phyloP scores from a whole-genome alignment of 805 yeast genomes.

The Sporopachydermia lactativora region DNA sequence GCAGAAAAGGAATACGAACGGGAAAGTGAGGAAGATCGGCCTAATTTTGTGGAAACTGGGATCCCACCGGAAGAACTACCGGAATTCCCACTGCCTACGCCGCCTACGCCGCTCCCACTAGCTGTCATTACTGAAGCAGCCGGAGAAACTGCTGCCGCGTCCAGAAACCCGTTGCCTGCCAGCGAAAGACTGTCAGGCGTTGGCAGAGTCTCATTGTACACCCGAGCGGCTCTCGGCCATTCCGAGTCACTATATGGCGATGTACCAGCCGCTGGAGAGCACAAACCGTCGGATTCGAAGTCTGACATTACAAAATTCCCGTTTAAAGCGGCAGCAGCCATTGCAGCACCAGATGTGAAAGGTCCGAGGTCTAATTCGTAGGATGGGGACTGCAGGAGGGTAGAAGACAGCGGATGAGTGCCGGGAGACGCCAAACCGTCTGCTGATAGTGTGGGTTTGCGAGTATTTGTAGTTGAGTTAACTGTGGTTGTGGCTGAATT shows the following conservation, averaged over 20 bases:
- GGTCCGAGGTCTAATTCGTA: constrained; percentile 41
- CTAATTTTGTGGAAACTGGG: not conserved
- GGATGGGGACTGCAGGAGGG: constrained; percentile 42
- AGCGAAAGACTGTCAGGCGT: not conserved
- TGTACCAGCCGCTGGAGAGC: constrained; percentile 4
- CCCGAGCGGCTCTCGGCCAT: constrained; percentile 1
- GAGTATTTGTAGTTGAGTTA: too few species aligned
- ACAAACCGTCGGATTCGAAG: constrained; percentile 12
- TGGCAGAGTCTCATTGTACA: not conserved
- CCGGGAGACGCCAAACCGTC: not conserved
- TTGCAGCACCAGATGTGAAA: constrained; percentile 19
- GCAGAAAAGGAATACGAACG: not conserved
- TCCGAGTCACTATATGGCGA: constrained; percentile 8
- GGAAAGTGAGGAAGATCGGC: not conserved
- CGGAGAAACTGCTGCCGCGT: too few species aligned
- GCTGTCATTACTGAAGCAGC: too few species aligned
- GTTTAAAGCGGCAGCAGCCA: constrained; percentile 19
- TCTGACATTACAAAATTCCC: constrained; percentile 19
- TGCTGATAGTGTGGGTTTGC: too few species aligned
- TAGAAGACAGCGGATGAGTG: not conserved
- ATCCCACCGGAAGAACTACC: too few species aligned
- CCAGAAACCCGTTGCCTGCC: not conserved
- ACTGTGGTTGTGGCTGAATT: too few species aligned
- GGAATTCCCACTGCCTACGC: too few species aligned
- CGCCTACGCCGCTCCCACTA: too few species aligned